Evolutionary conservation across 2,329 filamentous ascomycete species (phyloP), one percentile per base, ranked within the genome.

Genomic region (Cercospora canescens): DNA sequence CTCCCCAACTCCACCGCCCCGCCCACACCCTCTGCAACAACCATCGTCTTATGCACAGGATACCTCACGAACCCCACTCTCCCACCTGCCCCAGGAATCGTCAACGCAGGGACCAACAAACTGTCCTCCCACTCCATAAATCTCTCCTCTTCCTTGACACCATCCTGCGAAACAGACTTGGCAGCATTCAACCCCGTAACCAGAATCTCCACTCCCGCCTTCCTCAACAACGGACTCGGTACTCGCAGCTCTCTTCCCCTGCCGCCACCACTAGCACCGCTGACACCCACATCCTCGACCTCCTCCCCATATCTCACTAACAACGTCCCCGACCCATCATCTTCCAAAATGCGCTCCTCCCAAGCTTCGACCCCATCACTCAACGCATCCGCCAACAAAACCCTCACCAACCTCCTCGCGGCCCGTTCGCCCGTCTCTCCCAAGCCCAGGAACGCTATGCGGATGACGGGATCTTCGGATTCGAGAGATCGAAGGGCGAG

Each of bases 11-110:
- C 81, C 5, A 89, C 83, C 1, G 90, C 87, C 7, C 91, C 92
- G 61, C 86, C 81, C 2, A 96, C 80, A 0, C 92, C 93, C 57
- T 91, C 85, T 0, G 88, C 89, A 8, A 96, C 85, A 9, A 97
- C 73, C 16, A 97, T 79, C 0, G 90, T 88, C 75, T 89, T 91
- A 76, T 98, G 94, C 1, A 97, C 93, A 0, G 94, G 94, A 52
- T 92, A 93, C 6, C 88, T 87, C 48, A 95, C 84, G 16, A 88
- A 85, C 12, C 88, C 88, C 64, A 88, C 85, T 67, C 88, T 84
- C 8, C 89, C 88, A 16, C 86, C 87, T 67, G 84, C 84, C 6
- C 83, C 85, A 1, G 87, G 87, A 48, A 92, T 91, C 21, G 91
- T 88, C 35, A 96, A 85, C 30, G 80, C 77, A 4, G 93, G 93